phyloP scores from a whole-genome alignment of 225 moss, liverwort and hornwort genomes.

The Thuidium tamariscinum region DNA sequence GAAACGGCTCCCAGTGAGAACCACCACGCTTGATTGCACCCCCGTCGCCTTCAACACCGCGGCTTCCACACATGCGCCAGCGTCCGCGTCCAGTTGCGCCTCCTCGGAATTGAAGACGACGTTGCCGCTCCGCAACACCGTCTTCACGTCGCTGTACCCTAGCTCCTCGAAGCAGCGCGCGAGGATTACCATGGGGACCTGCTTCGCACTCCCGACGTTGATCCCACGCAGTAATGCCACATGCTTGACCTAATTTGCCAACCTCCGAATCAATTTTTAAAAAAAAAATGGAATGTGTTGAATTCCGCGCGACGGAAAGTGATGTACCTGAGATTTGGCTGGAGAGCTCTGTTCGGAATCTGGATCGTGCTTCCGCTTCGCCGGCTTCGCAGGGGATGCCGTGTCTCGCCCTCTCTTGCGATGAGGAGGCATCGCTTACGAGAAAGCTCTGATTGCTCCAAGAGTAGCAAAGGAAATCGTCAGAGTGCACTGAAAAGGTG shows the following conservation, averaged over 20 bases:
- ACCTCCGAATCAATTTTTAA: neutral
- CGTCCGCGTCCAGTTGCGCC: neutral
- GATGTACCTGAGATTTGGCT: neutral
- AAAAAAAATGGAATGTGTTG: neutral
- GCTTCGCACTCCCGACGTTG: slow-evolving; percentile 34
- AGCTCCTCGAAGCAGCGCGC: slow-evolving; percentile 26
- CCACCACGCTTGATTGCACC: slow-evolving; percentile 27
- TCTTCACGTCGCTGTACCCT: slow-evolving; percentile 20
- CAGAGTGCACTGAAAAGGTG: neutral
- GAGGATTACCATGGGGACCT: slow-evolving; percentile 19
- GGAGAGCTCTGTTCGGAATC: neutral
- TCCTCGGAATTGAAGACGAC: slow-evolving; percentile 12
- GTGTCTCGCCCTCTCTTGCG: slow-evolving; percentile 20
- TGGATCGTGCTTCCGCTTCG: slow-evolving; percentile 7
- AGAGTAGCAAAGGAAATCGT: neutral
- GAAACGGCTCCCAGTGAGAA: slow-evolving; percentile 12
- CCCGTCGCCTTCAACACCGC: slow-evolving; percentile 15
- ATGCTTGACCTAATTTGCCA: slow-evolving; percentile 6
- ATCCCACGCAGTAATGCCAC: slow-evolving; percentile 38
- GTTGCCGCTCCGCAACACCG: slow-evolving; percentile 30
- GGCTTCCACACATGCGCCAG: slow-evolving; percentile 12
- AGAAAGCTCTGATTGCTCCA: neutral
- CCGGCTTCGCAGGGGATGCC: neutral
- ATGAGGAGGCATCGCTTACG: slow-evolving; percentile 13
- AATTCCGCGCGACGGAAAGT: neutral